Conservation (phyloP, 2,329 filamentous ascomycete species). For the Fusarium transvaalense region DNA sequence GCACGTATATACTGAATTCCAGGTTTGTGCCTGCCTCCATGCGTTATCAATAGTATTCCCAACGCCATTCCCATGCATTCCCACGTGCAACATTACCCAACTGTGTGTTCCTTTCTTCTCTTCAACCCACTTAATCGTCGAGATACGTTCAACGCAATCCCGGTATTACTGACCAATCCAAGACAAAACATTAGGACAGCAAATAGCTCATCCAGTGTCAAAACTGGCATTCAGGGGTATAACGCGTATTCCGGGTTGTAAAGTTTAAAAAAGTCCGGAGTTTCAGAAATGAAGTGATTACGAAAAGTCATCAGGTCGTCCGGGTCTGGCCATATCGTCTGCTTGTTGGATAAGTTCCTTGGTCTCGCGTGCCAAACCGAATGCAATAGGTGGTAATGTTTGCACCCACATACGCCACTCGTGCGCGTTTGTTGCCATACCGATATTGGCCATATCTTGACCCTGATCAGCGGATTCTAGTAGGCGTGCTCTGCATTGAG, state of each 20-base stretch:
- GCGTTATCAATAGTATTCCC: conserved; percentile 41
- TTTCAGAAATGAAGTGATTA: conserved; percentile 47
- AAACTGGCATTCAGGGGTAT: conserved; percentile 42
- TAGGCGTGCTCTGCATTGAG: conserved; percentile 73
- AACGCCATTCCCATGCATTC: conserved; percentile 49
- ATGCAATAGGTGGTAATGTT: conserved; percentile 84
- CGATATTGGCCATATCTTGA: conserved; percentile 67
- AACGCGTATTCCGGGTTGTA: conserved; percentile 29
- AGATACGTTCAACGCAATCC: conserved; percentile 29
- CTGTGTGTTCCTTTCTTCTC: conserved; percentile 36
- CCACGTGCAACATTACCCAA: conserved; percentile 45
- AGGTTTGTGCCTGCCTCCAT: conserved; percentile 32
- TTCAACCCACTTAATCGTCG: conserved; percentile 20
- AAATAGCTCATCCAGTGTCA: conserved; percentile 26
- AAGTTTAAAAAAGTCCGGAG: conserved; percentile 23
- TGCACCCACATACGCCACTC: conserved; percentile 75
- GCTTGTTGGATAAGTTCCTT: conserved; percentile 74
- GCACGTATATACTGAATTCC: conserved; percentile 30
- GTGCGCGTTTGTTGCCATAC: conserved; percentile 61
- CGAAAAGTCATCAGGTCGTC: conserved; percentile 62
- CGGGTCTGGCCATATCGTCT: conserved; percentile 52
- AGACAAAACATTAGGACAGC: conserved; percentile 33
- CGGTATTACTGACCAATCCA: conserved; percentile 30
- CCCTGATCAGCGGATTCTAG: conserved; percentile 73
- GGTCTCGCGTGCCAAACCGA: conserved; percentile 84